Percentiles rank a stretch among this genome's conserved stretches.
Evolutionary conservation across 202 grass and related monocot species (phyloP).

Genomic region (Elaeis oleifera): DNA sequence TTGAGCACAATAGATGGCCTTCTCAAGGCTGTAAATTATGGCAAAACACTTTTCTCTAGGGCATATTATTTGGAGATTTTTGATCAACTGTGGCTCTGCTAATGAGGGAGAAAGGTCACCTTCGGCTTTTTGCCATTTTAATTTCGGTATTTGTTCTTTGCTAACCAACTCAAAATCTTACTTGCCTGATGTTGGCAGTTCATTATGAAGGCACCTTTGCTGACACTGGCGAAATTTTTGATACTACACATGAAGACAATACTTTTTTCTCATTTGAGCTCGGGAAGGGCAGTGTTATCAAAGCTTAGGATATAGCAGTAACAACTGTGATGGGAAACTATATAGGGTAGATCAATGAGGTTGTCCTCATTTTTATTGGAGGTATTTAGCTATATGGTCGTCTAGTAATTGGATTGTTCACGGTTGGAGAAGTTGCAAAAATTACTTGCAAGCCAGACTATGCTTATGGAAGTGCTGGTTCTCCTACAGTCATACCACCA

Average conservation of each 20-base stretch:
- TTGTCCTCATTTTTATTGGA: not conserved
- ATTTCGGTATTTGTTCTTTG: too few relatives aligned
- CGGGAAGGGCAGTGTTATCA: constrained; percentile 71
- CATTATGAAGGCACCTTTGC: constrained; percentile 88
- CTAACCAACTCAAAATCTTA: not conserved
- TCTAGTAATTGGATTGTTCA: constrained; percentile 19
- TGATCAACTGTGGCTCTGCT: too few relatives aligned
- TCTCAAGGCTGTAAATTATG: too few relatives aligned
- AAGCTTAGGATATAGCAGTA: constrained; percentile 86
- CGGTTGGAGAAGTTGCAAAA: constrained; percentile 88
- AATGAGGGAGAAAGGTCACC: too few relatives aligned
- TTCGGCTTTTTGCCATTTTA: not conserved
- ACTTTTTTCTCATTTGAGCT: constrained; percentile 90
- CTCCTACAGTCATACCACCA: constrained; percentile 75
- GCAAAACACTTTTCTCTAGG: too few relatives aligned
- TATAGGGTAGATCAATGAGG: not conserved
- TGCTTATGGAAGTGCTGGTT: constrained; percentile 75
- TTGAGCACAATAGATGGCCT: too few relatives aligned
- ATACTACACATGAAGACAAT: constrained; percentile 88
- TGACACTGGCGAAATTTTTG: constrained; percentile 78
- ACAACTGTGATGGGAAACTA: constrained; percentile 74
- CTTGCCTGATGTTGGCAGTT: constrained; percentile 36
- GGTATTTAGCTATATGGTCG: constrained; percentile 15
- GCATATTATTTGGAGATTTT: too few relatives aligned
- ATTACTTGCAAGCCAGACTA: constrained; percentile 91